Evolutionary conservation across 164 flowering plant species (phyloP), one percentile per base, ranked within the genome.

Genomic region (Nymphaea thermarum): DNA sequence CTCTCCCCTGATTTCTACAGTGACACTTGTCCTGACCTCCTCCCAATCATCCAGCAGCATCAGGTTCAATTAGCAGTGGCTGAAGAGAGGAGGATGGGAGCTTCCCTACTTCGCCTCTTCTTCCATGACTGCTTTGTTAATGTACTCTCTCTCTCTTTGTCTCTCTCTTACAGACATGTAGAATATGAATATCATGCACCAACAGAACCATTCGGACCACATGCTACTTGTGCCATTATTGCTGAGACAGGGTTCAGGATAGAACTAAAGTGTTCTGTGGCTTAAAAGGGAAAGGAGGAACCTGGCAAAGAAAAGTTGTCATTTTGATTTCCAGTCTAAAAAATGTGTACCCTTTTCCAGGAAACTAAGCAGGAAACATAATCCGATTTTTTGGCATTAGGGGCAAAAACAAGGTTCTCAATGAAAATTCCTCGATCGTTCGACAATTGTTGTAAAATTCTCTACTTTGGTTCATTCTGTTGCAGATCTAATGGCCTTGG

Each of bases 121-220:
- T 62, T 62, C 64, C 64, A 62, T 17, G 64, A 62, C 4, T 62
- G 64, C 64, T 62, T 62, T 62, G 64, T 62, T 4, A 62, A 62
- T 62, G 64, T 62, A 62, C 36, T 8, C 60, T 55, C 64, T 61
- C 64, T 61, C 64, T 25, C 36, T 25, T 25, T 16, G 16, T 25
- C 36, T 25, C 36, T 25, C 36, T 25, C 36, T 25, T 25, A 25
- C 36, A 25, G 36, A 25, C 36, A 25, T 25, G 36, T 25, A 25
- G 36, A 25, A 25, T 25, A 25, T 25, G 36, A 25, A 25, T 25
- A 25, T 25, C 36, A 25, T 25, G 36, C 36, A 25, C 36, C 36
- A 25, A 25, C 36, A 25, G 36, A 25, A 1, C 1, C 0, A 25
- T 25, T 1, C 36, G 36, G 1, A 25, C 36, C 36, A 25, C 36